These are phyloP conservation scores for Pseudohalonectria lignicola DNA, from an alignment of 2,329 filamentous ascomycete species.

Conservation along the genomic window DNA sequence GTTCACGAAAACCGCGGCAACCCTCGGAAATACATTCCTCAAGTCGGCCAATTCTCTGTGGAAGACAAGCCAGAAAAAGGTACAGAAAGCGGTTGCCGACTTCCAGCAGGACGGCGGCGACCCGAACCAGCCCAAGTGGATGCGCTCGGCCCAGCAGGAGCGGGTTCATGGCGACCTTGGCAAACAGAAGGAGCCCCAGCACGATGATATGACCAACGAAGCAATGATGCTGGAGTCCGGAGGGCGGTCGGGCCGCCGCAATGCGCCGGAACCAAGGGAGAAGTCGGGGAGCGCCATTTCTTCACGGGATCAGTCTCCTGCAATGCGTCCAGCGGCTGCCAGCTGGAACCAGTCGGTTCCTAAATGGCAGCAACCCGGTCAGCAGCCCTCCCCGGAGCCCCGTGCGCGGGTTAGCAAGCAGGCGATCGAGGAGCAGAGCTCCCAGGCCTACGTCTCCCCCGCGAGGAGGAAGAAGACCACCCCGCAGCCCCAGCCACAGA, in stretches of 20 bases:
- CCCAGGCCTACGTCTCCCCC: constrained; percentile 80
- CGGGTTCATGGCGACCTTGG: too few species aligned
- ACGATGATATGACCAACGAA: constrained; percentile 55
- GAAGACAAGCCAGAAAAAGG: constrained; percentile 88
- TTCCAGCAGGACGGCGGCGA: constrained; percentile 64
- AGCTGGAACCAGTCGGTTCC: constrained; percentile 35
- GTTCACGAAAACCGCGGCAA: constrained; percentile 68
- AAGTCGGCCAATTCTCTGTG: constrained; percentile 93
- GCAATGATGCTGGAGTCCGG: constrained; percentile 70
- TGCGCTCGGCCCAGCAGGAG: constrained; percentile 60
- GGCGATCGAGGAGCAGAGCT: constrained; percentile 66
- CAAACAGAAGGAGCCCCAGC: constrained; percentile 16
- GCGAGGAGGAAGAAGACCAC: constrained; percentile 64
- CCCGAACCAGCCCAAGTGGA: constrained; percentile 83
- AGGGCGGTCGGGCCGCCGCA: constrained; percentile 35
- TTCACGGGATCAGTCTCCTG: constrained; percentile 38
- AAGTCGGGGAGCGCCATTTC: constrained; percentile 16
- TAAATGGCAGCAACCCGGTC: constrained; percentile 45
- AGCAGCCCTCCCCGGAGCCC: constrained; percentile 32
- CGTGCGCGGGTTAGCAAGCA: constrained; percentile 59
- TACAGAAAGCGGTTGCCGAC: constrained; percentile 86
- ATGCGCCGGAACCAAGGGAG: constrained; percentile 14
- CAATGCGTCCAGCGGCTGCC: constrained; percentile 28
- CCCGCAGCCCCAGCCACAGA: constrained; percentile 33
- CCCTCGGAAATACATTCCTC: constrained; percentile 72